Conservation (phyloP, 306 rosid genomes). For the Canavalia gladiata region DNA sequence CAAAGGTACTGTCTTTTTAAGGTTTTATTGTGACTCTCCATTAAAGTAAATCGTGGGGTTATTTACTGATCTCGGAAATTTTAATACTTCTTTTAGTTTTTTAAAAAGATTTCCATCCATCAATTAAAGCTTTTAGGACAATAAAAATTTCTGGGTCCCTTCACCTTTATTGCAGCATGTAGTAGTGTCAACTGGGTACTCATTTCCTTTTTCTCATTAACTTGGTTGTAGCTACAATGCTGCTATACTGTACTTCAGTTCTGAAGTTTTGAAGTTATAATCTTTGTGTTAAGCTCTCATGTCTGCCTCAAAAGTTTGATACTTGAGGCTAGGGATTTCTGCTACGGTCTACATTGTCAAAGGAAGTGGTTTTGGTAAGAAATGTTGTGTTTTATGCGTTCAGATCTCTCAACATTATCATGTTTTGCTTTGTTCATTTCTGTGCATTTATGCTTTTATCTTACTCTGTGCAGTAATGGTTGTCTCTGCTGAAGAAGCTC, state of each 20-base stretch:
- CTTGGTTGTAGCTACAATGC: conserved; percentile 54
- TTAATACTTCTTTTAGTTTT: conserved; percentile 34
- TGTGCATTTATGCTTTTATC: conserved; percentile 50
- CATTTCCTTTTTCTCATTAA: conserved; percentile 57
- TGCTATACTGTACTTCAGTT: conserved; percentile 38
- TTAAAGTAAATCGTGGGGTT: conserved; percentile 53
- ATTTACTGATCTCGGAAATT: conserved; percentile 39
- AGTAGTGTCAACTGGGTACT: conserved; percentile 60
- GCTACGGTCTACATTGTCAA: conserved; percentile 48
- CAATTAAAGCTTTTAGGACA: conserved; percentile 50
- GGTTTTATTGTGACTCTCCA: conserved; percentile 49
- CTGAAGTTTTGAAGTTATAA: conserved; percentile 32
- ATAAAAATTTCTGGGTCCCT: conserved; percentile 66
- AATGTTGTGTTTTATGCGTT: conserved; percentile 47
- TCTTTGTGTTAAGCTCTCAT: conserved; percentile 39
- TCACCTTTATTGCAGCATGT: conserved; percentile 62
- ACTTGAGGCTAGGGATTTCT: conserved; percentile 42
- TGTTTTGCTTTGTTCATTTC: conserved; percentile 46
- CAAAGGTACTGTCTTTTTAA: conserved; percentile 53
- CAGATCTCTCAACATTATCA: conserved; percentile 60
- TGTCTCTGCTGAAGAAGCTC: conserved; percentile 53
- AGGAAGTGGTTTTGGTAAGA: conserved; percentile 56
- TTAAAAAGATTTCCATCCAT: conserved; percentile 34
- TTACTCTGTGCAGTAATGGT: conserved; percentile 37
- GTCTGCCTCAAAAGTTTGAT: conserved; percentile 47